Conservation (phyloP, 768 basidiomycete genomes). For the Boletus sp. region DNA sequence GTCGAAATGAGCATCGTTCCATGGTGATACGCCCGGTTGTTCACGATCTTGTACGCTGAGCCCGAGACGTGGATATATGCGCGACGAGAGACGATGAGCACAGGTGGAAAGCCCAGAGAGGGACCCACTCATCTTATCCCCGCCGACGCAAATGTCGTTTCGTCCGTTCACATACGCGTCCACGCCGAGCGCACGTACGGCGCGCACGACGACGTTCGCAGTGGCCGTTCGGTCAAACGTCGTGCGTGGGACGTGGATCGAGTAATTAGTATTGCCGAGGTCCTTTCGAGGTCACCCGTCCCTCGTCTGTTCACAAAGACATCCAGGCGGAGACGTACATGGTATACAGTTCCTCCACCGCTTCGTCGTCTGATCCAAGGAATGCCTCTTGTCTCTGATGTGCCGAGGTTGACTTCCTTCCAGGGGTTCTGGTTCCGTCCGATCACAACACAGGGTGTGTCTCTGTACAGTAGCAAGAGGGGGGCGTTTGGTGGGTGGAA, state of each 20-base stretch:
- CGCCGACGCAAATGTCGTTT: slow-evolving; percentile 85
- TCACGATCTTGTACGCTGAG: slow-evolving; percentile 95
- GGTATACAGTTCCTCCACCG: slow-evolving; percentile 95
- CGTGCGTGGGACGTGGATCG: slow-evolving; percentile 81
- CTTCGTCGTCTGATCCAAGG: slow-evolving; percentile 84
- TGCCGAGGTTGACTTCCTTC: slow-evolving; percentile 87
- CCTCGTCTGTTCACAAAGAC: not conserved
- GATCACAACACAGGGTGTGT: slow-evolving; percentile 86
- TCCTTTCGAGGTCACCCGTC: slow-evolving; percentile 52
- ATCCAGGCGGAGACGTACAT: slow-evolving; percentile 52
- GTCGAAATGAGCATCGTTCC: slow-evolving; percentile 98
- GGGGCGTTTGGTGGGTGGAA: slow-evolving; percentile 65
- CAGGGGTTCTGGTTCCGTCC: slow-evolving; percentile 98
- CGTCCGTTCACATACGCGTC: slow-evolving; percentile 81
- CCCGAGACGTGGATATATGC: slow-evolving; percentile 76
- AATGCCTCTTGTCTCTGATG: slow-evolving; percentile 50
- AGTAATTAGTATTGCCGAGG: slow-evolving; percentile 95
- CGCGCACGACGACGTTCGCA: slow-evolving; percentile 71
- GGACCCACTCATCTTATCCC: slow-evolving; percentile 79
- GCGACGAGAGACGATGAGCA: slow-evolving; percentile 2
- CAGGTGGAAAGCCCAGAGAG: not conserved
- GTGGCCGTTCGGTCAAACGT: slow-evolving; percentile 80
- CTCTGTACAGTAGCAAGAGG: slow-evolving; percentile 83
- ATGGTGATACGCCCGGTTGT: slow-evolving; percentile 91
- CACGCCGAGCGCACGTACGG: slow-evolving; percentile 73